Evolutionary conservation across 371 early-diverging fungal species (phyloP), one percentile per base, ranked within the genome.

Genomic region (Blakeslea trispora): DNA sequence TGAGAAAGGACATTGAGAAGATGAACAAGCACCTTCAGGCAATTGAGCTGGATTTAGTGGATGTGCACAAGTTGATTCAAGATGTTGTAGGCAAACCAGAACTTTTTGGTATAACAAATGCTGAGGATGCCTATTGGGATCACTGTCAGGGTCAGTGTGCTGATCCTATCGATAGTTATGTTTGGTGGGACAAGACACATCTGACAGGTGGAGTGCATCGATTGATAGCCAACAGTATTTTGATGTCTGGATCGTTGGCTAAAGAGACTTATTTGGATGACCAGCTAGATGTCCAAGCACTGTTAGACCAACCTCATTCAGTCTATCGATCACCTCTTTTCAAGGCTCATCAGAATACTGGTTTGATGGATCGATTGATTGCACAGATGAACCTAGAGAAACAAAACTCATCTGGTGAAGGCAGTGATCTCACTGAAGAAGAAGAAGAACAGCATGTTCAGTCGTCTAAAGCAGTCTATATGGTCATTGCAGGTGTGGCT

Each of bases 181-280:
- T 78, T 9, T 78, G 79, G 79, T 78, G 79, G 79, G 79, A 78
- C 50, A 65, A 62, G 32, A 55, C 57, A 6, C 75, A 78, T 55
- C 47, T 75, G 57, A 73, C 79, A 55, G 79, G 79, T 47, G 75
- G 74, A 18, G 62, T 69, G 6, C 75, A 75, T 61, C 75, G 71
- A 13, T 44, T 69, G 41, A 67, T 78, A 50, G 75, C 78, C 28
- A 69, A 74, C 31, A 72, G 67, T 23, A 71, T 78, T 22, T 53
- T 73, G 21, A 47, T 60, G 45, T 67, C 69, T 7, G 66, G 68
- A 1, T 74, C 78, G 0, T 47, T 74, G 5, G 69, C 68, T 23
- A 57, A 63, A 11, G 50, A 48, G 11, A 58, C 61, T 2, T 53
- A 55, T 24, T 31, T 77, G 14, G 43, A 44, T 1, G 53, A 64